Evolutionary conservation across 2,329 filamentous ascomycete genomes (phyloP).

Genomic region (Alternaria ventricosa): DNA sequence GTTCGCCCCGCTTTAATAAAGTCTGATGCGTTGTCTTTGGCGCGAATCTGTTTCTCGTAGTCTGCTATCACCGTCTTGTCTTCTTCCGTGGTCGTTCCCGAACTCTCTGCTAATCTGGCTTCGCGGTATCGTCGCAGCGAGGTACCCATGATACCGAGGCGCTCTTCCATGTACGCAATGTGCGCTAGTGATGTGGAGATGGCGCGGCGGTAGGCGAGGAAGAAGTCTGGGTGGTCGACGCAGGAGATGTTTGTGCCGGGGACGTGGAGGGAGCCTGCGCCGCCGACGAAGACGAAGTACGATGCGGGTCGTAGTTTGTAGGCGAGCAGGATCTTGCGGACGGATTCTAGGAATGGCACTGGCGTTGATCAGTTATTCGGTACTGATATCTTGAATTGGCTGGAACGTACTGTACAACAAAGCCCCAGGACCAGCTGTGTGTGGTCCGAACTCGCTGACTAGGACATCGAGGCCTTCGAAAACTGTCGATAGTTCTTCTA

Average conservation of each 20-base stretch:
- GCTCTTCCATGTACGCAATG: constrained; percentile 45
- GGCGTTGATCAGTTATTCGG: background rate
- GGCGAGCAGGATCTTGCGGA: constrained; percentile 43
- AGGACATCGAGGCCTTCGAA: constrained; percentile 42
- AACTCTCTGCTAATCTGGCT: constrained; percentile 29
- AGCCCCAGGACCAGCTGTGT: constrained; percentile 36
- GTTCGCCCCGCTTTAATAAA: constrained; percentile 45
- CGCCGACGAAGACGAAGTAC: constrained; percentile 47
- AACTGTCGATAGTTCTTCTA: constrained; percentile 32
- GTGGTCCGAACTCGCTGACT: constrained; percentile 44
- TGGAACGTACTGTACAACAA: constrained; percentile 37
- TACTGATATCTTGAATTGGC: background rate
- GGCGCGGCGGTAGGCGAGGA: constrained; percentile 44
- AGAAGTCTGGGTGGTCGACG: constrained; percentile 44
- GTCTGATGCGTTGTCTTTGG: constrained; percentile 33
- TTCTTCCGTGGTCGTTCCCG: constrained; percentile 21
- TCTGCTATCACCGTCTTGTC: constrained; percentile 22
- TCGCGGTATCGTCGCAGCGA: constrained; percentile 33
- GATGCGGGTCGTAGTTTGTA: constrained; percentile 31
- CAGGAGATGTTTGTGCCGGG: constrained; percentile 27
- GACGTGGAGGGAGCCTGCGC: constrained; percentile 42
- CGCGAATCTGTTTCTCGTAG: constrained; percentile 32
- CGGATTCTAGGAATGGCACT: constrained; percentile 46
- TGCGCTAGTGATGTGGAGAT: constrained; percentile 44
- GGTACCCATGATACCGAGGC: constrained; percentile 39